Base-by-base conservation (phyloP, 2,329 filamentous ascomycete genomes). In the Aspergillus hortae region DNA sequence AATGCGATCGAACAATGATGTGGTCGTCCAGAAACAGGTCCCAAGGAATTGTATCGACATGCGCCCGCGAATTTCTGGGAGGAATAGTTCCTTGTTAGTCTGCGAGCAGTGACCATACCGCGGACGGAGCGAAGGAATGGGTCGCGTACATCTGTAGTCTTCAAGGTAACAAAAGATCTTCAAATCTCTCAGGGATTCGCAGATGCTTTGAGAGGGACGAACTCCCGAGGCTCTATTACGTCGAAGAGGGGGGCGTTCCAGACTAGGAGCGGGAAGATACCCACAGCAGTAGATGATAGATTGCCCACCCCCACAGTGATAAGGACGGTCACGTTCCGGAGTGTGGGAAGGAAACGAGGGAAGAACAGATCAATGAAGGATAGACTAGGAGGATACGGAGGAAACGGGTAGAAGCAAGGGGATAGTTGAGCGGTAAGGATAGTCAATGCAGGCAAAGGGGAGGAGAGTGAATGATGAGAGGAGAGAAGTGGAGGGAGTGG, bases 241-340 rank as follows among this genome's bases (percentile, higher is more conserved):
- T 48, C 40, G 46, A 40, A 42, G 46, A 48, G 35, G 35, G 33
- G 35, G 35, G 35, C 27, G 27, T 23, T n/a, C 6, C 9, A 23
- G 33, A 27, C 27, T 25, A 45, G 43, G 25, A 45, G n/a, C 23
- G 30, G 23, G 27, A 41, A 32, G 33, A 48, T 48, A 48, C 23
- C 35, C 46, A 41, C 38, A 41, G 46, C 42, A 23, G 35, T 32
- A 38, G 36, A 30, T 27, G 42, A 45, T 33, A 38, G 35, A n/a
- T 38, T 5, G 35, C 35, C 35, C 35, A 38, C 21, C 51, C 54
- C 52, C 55, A 55, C 55, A 53, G 25, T 38, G 53, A 57, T 54
- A 57, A 52, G 41, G 36, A 48, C 46, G 27, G 15, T 11, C 35
- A 38, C 35, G 14, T n/a, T n/a, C 35, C 35, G 10, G n/a, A 38